A percentile compares a stretch with the other conserved stretches of the same genome.
phyloP scores from a whole-genome alignment of 2,329 filamentous ascomycete species.

The Botrytis cinerea region DNA sequence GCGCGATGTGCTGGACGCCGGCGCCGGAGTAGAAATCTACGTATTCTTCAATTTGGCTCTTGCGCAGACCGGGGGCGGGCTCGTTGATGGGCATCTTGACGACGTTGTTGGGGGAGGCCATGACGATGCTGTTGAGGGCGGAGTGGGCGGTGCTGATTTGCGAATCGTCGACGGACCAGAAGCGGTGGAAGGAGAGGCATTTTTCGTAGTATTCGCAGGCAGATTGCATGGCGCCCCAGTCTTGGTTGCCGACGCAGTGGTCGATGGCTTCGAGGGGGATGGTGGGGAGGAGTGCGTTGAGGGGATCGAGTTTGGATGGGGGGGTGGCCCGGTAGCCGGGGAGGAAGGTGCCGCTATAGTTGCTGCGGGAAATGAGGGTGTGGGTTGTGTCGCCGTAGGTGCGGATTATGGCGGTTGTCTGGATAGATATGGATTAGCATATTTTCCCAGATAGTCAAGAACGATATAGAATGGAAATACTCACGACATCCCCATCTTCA shows the following conservation, averaged over 20 bases:
- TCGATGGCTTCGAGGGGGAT: slow-evolving; percentile 77
- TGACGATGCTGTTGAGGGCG: slow-evolving; percentile 84
- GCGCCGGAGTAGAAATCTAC: slow-evolving; percentile 87
- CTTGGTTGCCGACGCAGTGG: slow-evolving; percentile 96
- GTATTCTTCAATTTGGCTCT: slow-evolving; percentile 92
- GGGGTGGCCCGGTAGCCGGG: slow-evolving; percentile 71
- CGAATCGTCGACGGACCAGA: slow-evolving; percentile 95
- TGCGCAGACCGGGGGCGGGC: slow-evolving; percentile 85
- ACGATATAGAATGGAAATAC: background rate
- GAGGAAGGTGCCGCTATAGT: slow-evolving; percentile 76
- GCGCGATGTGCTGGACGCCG: slow-evolving; percentile 91
- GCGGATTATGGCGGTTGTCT: slow-evolving; percentile 72
- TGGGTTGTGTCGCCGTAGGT: slow-evolving; percentile 97
- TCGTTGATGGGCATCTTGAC: slow-evolving; percentile 99
- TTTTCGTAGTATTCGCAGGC: slow-evolving; percentile 76
- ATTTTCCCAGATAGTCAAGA: too few species aligned
- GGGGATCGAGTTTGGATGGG: slow-evolving; percentile 42
- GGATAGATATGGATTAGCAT: background rate
- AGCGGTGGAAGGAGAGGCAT: slow-evolving; percentile 89
- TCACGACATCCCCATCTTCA: slow-evolving; percentile 52
- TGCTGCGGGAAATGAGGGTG: slow-evolving; percentile 74
- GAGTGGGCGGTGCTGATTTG: slow-evolving; percentile 93
- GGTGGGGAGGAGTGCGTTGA: slow-evolving; percentile 54
- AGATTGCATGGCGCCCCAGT: slow-evolving; percentile 82
- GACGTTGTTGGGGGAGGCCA: slow-evolving; percentile 79